Evolutionary conservation across 257 asterid genomes (phyloP).

Genomic region (Solanum gandarillasii): DNA sequence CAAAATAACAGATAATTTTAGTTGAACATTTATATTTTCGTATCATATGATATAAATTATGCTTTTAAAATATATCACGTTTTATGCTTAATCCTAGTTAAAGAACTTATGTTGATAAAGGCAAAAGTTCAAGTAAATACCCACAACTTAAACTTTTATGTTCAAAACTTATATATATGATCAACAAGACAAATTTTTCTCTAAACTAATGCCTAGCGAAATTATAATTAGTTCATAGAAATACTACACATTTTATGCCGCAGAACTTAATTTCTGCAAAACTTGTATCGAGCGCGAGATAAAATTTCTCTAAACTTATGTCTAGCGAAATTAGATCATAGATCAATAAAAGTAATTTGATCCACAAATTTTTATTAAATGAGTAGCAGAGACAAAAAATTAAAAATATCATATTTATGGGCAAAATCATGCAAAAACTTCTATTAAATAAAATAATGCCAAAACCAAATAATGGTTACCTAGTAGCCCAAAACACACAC

Average conservation of each 20-base stretch:
- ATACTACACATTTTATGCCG: not conserved
- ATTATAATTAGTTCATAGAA: not conserved
- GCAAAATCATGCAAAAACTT: not conserved
- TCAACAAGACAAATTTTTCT: no score
- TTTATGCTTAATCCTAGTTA: not conserved
- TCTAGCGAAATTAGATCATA: not conserved
- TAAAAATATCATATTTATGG: not conserved
- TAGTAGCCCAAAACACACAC: not conserved
- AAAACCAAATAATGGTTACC: not conserved
- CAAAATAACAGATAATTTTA: not conserved
- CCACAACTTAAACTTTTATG: no score
- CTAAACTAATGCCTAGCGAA: not conserved
- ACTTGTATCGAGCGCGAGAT: not conserved
- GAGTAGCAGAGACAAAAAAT: not conserved
- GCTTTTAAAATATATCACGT: not conserved
- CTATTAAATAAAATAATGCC: not conserved
- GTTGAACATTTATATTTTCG: not conserved
- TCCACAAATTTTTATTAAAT: not conserved
- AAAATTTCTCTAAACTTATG: not conserved
- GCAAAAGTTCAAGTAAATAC: not conserved
- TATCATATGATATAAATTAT: not conserved
- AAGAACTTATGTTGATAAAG: not conserved
- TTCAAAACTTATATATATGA: not conserved
- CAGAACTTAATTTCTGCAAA: not conserved
- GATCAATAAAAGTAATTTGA: no score